Conservation (phyloP, 2,329 filamentous ascomycete genomes). For the Endothia cerciana region DNA sequence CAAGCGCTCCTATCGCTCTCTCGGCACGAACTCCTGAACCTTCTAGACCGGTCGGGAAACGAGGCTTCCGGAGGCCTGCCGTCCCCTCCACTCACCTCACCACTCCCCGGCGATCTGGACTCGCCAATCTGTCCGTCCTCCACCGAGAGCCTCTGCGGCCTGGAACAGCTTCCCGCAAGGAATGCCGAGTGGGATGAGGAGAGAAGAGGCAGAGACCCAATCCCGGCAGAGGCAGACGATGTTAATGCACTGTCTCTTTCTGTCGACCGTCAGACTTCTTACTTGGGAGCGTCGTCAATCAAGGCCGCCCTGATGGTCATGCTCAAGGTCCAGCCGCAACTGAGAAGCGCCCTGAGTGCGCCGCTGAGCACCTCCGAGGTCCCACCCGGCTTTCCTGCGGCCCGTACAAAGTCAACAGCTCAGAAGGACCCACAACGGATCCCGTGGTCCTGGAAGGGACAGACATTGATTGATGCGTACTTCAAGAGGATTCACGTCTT, state of each 20-base stretch:
- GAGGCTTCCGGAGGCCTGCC: constrained; percentile 51
- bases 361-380: constrained; percentile 53
- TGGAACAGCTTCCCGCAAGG: constrained; percentile 71
- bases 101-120: constrained; percentile 51
- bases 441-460: constrained; percentile 66
- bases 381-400: constrained; percentile 49
- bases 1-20: constrained; percentile 58
- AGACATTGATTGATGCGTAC: constrained; percentile 74
- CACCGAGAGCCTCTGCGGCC: constrained; percentile 51
- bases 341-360: constrained; percentile 50
- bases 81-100: constrained; percentile 56
- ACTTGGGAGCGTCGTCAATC: constrained; percentile 75
- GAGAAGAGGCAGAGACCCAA: constrained; percentile 54
- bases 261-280: constrained; percentile 64
- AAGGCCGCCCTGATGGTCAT: constrained; percentile 76
- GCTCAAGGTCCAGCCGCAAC: constrained; percentile 56
- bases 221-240: constrained; percentile 70
- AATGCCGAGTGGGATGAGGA: constrained; percentile 72
- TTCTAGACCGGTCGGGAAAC: constrained; percentile 53
- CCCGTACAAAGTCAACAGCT: constrained; percentile 47
- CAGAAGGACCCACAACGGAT: constrained; percentile 54
- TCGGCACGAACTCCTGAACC: constrained; percentile 61
- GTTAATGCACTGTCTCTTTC: constrained; percentile 69
- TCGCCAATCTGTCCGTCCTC: constrained; percentile 54
- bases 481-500: constrained; percentile 75